phyloP scores from a whole-genome alignment of 352 stramenopile species.

The Pythium biforme region DNA sequence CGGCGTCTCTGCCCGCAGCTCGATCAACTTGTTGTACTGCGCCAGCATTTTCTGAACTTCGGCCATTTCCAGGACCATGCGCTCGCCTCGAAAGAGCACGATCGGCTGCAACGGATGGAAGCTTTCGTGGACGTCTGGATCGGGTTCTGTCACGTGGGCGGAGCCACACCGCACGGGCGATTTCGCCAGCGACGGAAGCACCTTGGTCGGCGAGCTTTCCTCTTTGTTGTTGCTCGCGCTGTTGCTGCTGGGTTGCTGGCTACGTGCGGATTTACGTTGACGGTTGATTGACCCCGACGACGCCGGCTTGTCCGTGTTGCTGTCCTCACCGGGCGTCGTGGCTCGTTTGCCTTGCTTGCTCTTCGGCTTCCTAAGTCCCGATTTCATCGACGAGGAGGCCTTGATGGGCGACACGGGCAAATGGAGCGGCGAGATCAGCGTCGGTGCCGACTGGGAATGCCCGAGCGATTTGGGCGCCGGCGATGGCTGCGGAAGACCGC shows the following conservation, averaged over 20 bases:
- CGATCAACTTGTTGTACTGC: conserved; percentile 69
- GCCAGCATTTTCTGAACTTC: conserved; percentile 42
- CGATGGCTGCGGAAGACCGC: not conserved
- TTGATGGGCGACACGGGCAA: conserved; percentile 24
- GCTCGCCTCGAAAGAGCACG: conserved; percentile 10
- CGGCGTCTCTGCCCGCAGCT: conserved; percentile 41
- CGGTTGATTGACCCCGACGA: not conserved
- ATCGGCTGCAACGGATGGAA: conserved; percentile 14
- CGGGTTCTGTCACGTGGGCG: not conserved
- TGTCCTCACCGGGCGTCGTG: not conserved
- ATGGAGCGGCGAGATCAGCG: conserved; percentile 2
- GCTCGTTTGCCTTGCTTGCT: conserved; percentile 12
- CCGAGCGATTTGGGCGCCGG: not conserved
- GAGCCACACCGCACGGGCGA: not conserved
- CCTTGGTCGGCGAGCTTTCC: not conserved
- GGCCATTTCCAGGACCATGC: conserved; percentile 4
- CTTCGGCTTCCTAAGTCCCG: conserved; percentile 14
- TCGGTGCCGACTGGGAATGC: conserved; percentile 15
- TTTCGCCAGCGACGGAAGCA: conserved; percentile 16
- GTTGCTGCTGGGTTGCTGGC: not conserved
- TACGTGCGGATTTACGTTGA: conserved; percentile 1
- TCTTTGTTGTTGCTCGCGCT: conserved; percentile 6
- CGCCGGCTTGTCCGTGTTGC: not conserved
- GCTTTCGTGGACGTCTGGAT: not conserved
- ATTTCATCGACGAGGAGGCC: not conserved